A percentile compares a stretch with the other conserved stretches of the same genome.
Evolutionary conservation across 176 grass and related monocot species (phyloP).

Genomic region (Cenchrus fungigraminus): DNA sequence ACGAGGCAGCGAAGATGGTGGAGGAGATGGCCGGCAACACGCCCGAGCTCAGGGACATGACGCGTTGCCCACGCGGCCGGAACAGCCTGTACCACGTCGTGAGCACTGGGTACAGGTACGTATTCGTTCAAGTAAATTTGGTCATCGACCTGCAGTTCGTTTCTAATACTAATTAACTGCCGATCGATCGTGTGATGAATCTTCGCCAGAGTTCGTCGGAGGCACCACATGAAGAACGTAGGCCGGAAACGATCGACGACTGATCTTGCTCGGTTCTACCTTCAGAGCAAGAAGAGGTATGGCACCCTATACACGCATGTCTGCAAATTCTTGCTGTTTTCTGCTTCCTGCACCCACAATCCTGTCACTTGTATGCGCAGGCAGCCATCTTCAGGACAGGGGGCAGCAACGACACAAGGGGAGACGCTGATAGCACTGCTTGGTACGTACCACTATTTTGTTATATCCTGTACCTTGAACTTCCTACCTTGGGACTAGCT

Average conservation of each 20-base stretch:
- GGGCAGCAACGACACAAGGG: neutral
- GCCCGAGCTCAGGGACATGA: neutral
- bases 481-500: too few species aligned
- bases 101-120: neutral
- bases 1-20: neutral
- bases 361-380: neutral
- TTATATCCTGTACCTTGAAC: too few species aligned
- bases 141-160: neutral
- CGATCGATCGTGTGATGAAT: neutral
- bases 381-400: neutral
- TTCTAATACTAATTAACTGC: neutral
- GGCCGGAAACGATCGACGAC: neutral
- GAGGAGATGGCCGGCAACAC: neutral
- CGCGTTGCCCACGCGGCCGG: neutral
- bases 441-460: neutral
- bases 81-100: neutral
- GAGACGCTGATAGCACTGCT: neutral
- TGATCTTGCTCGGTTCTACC: neutral
- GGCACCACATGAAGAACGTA: neutral
- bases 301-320: neutral
- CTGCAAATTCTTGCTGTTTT: neutral
- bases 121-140: too few species aligned
- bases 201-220: neutral
- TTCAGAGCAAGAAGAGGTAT: slow-evolving; percentile 11
- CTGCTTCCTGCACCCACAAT: neutral